Percentiles rank a stretch among this genome's conserved stretches.
Evolutionary conservation across 805 yeast genomes (phyloP).

Genomic region (Danielozyma ontarioensis): DNA sequence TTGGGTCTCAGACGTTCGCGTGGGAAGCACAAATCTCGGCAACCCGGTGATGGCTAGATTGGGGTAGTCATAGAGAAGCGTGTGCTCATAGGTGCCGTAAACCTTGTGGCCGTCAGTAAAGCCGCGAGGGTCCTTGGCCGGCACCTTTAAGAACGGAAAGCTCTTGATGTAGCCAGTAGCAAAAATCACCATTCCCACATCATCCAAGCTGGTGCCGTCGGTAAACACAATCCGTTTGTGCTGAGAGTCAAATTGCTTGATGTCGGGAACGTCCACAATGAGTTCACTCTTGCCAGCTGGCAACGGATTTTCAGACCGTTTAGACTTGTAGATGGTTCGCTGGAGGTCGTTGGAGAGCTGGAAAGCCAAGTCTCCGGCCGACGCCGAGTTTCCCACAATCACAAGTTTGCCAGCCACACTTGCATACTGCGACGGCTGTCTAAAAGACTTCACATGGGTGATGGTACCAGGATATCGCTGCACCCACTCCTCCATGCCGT

Average conservation of each 20-base stretch:
- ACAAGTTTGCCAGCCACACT: constrained; percentile 39
- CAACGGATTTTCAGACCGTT: constrained; percentile 39
- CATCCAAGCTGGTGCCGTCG: constrained; percentile 18
- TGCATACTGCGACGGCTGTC: constrained; percentile 19
- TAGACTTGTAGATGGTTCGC: constrained; percentile 42
- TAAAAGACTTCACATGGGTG: constrained; percentile 29
- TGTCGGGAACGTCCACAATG: constrained; percentile 40
- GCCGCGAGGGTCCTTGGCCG: constrained; percentile 21
- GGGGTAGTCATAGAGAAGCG: constrained; percentile 43
- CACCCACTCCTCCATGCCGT: constrained; percentile 28
- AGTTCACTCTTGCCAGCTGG: constrained; percentile 42
- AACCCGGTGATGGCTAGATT: constrained; percentile 38
- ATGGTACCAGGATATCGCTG: constrained; percentile 17
- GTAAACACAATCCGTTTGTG: constrained; percentile 10
- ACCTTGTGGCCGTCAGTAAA: constrained; percentile 43
- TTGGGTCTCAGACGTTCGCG: constrained; percentile 47
- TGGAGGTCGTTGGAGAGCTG: constrained; percentile 46
- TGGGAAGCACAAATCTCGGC: constrained; percentile 44
- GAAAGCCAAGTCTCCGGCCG: constrained; percentile 69
- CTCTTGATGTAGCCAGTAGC: constrained; percentile 37
- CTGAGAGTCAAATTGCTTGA: constrained; percentile 26
- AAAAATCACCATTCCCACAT: constrained; percentile 26
- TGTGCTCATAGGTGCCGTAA: constrained; percentile 39
- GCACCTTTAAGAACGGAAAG: constrained; percentile 25
- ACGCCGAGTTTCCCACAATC: constrained; percentile 73